Evolutionary conservation across 129 eudicot species (phyloP).

Genomic region (Lactuca saligna): DNA sequence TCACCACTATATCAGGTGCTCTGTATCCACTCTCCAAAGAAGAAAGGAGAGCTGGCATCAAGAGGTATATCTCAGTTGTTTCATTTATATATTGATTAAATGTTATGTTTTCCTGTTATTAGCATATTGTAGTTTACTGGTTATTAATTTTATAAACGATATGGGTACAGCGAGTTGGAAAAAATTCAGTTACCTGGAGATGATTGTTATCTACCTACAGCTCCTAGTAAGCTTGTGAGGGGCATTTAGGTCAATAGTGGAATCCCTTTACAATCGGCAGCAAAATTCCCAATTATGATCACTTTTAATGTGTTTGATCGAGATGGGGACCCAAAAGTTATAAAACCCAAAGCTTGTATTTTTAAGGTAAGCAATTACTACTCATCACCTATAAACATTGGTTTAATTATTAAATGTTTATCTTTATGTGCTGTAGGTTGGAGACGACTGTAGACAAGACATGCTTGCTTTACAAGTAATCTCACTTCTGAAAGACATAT

Average conservation of each 20-base stretch:
- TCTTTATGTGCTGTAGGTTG: too few species aligned
- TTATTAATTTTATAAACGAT: slow-evolving; percentile 7
- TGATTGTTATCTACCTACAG: slow-evolving; percentile 94
- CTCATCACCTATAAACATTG: too few species aligned
- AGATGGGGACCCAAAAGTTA: slow-evolving; percentile 66
- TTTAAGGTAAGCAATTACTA: slow-evolving; percentile 69
- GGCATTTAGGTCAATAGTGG: slow-evolving; percentile 97
- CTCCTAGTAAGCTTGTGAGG: slow-evolving; percentile 84
- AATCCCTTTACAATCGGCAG: slow-evolving; percentile 96
- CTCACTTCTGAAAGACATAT: slow-evolving; percentile 87
- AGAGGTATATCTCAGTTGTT: slow-evolving; percentile 53
- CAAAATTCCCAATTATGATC: slow-evolving; percentile 99
- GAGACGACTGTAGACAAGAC: slow-evolving; percentile 98
- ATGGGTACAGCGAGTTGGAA: slow-evolving; percentile 74
- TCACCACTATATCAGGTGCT: slow-evolving; percentile 91
- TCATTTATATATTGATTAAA: not conserved
- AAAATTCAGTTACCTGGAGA: slow-evolving; percentile 84
- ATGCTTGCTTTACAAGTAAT: slow-evolving; percentile 98
- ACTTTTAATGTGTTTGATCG: slow-evolving; percentile 88
- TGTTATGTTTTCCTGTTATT: too few species aligned
- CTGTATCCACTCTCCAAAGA: slow-evolving; percentile 93
- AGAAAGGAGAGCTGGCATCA: slow-evolving; percentile 89
- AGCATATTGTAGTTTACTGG: not conserved
- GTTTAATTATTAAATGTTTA: too few species aligned
- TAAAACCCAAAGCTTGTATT: slow-evolving; percentile 95